Evolutionary conservation across 2,329 filamentous ascomycete species (phyloP).

Genomic region (Metarhizium sp.): DNA sequence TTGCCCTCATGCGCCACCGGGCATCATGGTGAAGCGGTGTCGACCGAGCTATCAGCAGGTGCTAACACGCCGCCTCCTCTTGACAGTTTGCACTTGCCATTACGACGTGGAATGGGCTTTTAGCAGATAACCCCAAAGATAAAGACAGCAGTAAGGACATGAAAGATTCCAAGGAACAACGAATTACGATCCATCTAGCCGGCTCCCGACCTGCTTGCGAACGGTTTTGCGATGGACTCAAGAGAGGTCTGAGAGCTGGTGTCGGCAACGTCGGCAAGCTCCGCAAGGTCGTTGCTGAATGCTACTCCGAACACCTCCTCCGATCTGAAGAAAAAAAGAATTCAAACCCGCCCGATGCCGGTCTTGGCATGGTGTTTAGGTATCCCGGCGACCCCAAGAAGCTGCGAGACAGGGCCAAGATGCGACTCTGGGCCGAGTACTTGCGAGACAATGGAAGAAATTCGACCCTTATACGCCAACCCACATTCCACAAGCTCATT

Average conservation of each 20-base stretch:
- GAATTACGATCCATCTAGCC: conserved; percentile 84
- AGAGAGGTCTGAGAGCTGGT: conserved; percentile 76
- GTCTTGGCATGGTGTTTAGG: conserved; percentile 81
- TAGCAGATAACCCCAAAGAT: conserved; percentile 46
- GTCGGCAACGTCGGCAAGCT: conserved; percentile 84
- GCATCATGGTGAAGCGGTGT: not conserved
- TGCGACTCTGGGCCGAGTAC: conserved; percentile 96
- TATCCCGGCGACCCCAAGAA: conserved; percentile 95
- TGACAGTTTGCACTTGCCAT: conserved; percentile 77
- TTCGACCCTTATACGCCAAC: conserved; percentile 83
- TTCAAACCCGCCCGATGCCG: conserved; percentile 65
- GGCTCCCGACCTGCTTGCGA: conserved; percentile 85
- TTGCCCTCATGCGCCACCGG: not conserved
- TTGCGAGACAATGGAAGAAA: conserved; percentile 91
- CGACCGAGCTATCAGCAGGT: not conserved
- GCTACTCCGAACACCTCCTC: conserved; percentile 82
- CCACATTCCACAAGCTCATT: conserved; percentile 96
- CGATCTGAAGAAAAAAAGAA: conserved; percentile 54
- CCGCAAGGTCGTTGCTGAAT: conserved; percentile 69
- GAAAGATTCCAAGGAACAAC: conserved; percentile 54
- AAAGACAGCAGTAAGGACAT: conserved; percentile 31
- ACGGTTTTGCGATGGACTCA: conserved; percentile 90
- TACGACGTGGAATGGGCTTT: conserved; percentile 83
- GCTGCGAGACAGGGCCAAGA: conserved; percentile 89
- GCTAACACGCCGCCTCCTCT: not conserved